Conservation (phyloP, 768 basidiomycete species). For the Lenzites betulinus region DNA sequence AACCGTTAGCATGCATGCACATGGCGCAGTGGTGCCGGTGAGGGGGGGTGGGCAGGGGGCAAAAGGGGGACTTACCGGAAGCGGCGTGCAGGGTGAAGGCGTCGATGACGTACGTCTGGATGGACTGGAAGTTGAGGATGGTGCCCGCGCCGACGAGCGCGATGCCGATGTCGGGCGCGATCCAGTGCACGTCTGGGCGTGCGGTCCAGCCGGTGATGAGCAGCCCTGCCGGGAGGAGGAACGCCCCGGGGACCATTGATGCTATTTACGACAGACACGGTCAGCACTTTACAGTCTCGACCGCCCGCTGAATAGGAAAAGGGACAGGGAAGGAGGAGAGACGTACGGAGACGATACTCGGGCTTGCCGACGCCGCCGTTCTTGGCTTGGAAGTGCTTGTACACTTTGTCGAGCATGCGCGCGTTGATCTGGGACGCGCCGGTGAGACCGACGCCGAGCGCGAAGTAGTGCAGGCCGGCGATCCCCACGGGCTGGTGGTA, state of each 20-base stretch:
- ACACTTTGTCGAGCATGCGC: conserved; percentile 56
- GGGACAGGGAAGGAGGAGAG: too few relatives aligned
- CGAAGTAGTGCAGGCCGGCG: conserved; percentile 68
- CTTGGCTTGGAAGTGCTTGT: conserved; percentile 49
- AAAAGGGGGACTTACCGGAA: conserved; percentile 59
- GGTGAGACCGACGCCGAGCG: conserved; percentile 52
- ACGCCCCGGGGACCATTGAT: conserved; percentile 55
- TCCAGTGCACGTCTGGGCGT: conserved; percentile 61
- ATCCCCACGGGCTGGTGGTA: conserved; percentile 62
- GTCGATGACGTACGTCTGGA: conserved; percentile 71
- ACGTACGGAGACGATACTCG: conserved; percentile 53
- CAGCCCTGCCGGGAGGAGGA: conserved; percentile 67
- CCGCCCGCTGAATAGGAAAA: too few relatives aligned
- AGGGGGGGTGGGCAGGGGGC: background rate
- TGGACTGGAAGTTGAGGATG: conserved; percentile 62
- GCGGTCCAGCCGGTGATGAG: conserved; percentile 75
- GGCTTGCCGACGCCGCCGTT: conserved; percentile 57
- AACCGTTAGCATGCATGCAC: too few relatives aligned
- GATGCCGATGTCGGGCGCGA: conserved; percentile 66
- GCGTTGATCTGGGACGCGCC: conserved; percentile 56
- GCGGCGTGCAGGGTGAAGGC: conserved; percentile 67
- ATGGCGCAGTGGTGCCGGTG: too few relatives aligned
- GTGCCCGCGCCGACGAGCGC: conserved; percentile 55
- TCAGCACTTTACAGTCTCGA: too few relatives aligned
- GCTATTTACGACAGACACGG: conserved; percentile 37